phyloP scores from a whole-genome alignment of 257 asterid species.

The Nicotiana attenuata region DNA sequence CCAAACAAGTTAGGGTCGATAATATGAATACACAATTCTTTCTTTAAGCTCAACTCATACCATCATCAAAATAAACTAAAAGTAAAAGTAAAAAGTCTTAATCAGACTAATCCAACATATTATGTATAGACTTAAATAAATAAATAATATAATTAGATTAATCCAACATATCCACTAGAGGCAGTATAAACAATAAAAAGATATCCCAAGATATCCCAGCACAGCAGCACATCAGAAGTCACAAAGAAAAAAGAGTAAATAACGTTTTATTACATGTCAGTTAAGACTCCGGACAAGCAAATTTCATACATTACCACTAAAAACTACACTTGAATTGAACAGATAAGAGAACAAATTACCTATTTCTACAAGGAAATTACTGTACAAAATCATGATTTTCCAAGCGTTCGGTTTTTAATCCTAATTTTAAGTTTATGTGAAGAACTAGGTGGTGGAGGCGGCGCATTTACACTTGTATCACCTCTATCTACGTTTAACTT shows the following conservation, averaged over 20 bases:
- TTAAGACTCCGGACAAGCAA: neutral
- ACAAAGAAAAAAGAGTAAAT: neutral
- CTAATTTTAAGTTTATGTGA: conserved; percentile 71
- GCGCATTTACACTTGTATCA: conserved; percentile 31
- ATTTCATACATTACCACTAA: neutral
- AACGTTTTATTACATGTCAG: neutral
- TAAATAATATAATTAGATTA: too few species aligned
- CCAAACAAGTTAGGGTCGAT: too few species aligned
- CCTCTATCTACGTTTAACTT: conserved; percentile 30
- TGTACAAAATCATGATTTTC: conserved; percentile 31
- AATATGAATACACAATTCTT: too few species aligned
- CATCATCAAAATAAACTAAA: too few species aligned
- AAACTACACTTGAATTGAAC: neutral
- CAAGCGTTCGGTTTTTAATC: conserved; percentile 63
- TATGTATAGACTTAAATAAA: too few species aligned
- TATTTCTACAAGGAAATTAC: neutral
- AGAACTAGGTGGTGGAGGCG: conserved; percentile 31
- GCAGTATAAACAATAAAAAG: neutral
- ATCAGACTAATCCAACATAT: too few species aligned
- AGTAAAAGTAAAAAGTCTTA: too few species aligned
- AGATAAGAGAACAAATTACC: neutral
- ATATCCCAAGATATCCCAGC: too few species aligned
- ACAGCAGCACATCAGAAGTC: neutral
- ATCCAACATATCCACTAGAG: neutral
- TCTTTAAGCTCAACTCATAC: too few species aligned